These are phyloP conservation scores for Ganoderma boninense DNA, from an alignment of 1,284 basidiomycete species.

Conservation along the genomic window DNA sequence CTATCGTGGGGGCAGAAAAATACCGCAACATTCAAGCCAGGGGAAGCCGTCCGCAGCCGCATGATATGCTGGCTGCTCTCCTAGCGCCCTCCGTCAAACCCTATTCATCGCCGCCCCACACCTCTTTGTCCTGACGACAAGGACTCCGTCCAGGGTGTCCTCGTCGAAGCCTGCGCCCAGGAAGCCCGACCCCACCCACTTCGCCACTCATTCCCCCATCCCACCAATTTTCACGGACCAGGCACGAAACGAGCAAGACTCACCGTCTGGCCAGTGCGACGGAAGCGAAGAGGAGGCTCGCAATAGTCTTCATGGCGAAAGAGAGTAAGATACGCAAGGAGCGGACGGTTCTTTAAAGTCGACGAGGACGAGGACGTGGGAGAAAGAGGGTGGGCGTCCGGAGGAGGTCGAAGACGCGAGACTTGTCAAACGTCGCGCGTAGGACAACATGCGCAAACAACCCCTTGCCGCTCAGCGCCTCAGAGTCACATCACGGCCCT, in stretches of 20 bases:
- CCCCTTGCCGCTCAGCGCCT: constrained; percentile 15
- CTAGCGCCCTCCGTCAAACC: constrained; percentile 2
- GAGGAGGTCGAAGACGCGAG: constrained; percentile 19
- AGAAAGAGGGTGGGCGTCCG: constrained; percentile 24
- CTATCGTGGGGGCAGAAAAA: background rate
- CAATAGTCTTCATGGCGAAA: constrained; percentile 58
- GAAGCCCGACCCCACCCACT: background rate
- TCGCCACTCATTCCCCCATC: background rate
- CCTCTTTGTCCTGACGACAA: background rate
- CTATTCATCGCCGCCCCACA: background rate
- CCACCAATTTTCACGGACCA: background rate
- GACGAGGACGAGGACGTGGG: constrained; percentile 45
- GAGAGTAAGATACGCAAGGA: constrained; percentile 51
- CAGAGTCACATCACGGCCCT: constrained; percentile 2
- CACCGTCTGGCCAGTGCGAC: constrained; percentile 54
- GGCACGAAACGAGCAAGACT: constrained; percentile 21
- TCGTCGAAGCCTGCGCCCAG: background rate
- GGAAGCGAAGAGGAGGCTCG: constrained; percentile 55
- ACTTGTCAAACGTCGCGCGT: constrained; percentile 32
- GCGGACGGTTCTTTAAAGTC: constrained; percentile 57
- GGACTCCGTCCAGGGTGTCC: background rate
- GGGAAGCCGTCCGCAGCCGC: constrained; percentile 4
- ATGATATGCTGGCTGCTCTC: background rate
- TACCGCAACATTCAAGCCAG: background rate
- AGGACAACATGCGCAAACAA: constrained; percentile 39